Percentiles rank a stretch among this genome's conserved stretches.
Conservation (phyloP, 2,329 filamentous ascomycete genomes). For the Fusarium nisikadoi region DNA sequence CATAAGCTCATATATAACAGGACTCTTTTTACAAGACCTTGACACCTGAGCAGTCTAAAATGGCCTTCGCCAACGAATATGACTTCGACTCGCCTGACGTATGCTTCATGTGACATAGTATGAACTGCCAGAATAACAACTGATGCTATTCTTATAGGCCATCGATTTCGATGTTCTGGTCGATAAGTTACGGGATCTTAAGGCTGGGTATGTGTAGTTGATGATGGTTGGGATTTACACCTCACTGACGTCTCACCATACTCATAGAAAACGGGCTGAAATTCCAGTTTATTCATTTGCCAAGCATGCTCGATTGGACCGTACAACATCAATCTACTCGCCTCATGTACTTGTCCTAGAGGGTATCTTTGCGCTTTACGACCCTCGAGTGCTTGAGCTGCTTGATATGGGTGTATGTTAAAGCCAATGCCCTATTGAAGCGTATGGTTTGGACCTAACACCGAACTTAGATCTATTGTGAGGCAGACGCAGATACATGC, state of each 20-base stretch:
- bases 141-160: constrained; percentile 58
- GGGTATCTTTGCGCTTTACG: constrained; percentile 94
- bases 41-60: constrained; percentile 78
- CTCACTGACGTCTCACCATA: constrained; percentile 23
- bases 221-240: neutral
- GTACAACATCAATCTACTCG: constrained; percentile 92
- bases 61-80: constrained; percentile 90
- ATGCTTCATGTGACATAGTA: constrained; percentile 34
- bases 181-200: constrained; percentile 82
- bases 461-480: constrained; percentile 81
- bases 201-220: constrained; percentile 78
- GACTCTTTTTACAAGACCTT: constrained; percentile 98
- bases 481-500: constrained; percentile 94
- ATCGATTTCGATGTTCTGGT: constrained; percentile 94
- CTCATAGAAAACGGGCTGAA: constrained; percentile 79
- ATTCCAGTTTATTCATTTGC: constrained; percentile 96
- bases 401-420: constrained; percentile 83
- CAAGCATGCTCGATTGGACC: constrained; percentile 81
- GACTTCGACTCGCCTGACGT: constrained; percentile 93
- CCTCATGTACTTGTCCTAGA: constrained; percentile 95
- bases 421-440: neutral
- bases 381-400: constrained; percentile 83
- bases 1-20: constrained; percentile 58
- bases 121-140: neutral
- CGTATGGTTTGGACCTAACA: constrained; percentile 9